phyloP scores from a whole-genome alignment of 352 stramenopile species.

The Pythium grandisporangium region DNA sequence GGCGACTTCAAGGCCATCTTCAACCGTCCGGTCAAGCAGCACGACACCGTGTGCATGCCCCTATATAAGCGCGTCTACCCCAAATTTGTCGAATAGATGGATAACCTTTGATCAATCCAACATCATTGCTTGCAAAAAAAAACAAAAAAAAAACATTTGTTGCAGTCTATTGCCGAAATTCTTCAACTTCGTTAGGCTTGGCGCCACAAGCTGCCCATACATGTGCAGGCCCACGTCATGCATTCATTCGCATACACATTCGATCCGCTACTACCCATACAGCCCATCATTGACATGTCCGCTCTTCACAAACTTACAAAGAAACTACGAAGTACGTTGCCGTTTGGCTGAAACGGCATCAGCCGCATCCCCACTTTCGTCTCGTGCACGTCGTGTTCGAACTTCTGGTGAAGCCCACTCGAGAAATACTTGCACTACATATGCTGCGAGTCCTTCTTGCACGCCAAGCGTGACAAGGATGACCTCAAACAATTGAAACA shows the following conservation, averaged over 20 bases:
- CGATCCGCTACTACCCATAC: no score
- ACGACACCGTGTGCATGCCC: constrained; percentile 98
- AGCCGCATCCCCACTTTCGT: not conserved
- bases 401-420: constrained; percentile 1
- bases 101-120: no score
- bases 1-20: constrained; percentile 99
- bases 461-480: constrained; percentile 11
- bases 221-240: no score
- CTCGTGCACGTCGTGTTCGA: not conserved
- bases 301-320: no score
- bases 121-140: no score
- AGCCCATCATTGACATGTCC: no score
- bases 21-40: constrained; percentile 98
- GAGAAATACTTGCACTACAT: constrained; percentile 2
- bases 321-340: not conserved
- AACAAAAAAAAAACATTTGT: no score
- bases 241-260: no score
- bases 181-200: no score
- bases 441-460: constrained; percentile 3
- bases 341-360: constrained; percentile 4
- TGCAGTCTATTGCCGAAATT: no score
- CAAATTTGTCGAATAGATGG: constrained; percentile 86
- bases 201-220: no score
- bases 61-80: constrained; percentile 99
- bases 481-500: constrained; percentile 2